Conservation (phyloP, 768 basidiomycete genomes). For the Filobasidium wieringae region DNA sequence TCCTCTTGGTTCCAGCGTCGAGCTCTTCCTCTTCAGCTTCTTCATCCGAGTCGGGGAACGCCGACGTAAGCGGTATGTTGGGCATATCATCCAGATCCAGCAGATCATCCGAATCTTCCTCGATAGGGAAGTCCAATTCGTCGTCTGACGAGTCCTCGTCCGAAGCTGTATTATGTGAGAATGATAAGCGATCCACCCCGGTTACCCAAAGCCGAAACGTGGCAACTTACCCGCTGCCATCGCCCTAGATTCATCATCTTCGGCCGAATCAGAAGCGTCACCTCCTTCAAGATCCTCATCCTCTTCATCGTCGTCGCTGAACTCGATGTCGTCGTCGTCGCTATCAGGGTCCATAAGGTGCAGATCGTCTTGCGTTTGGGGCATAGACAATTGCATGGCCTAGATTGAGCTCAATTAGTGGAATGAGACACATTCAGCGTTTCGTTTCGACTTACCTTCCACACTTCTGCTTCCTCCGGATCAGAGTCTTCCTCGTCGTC, state of each 20-base stretch:
- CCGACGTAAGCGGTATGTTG: slow-evolving; percentile 24
- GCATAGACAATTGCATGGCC: slow-evolving; percentile 86
- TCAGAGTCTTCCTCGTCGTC: slow-evolving; percentile 35
- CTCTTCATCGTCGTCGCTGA: slow-evolving; percentile 27
- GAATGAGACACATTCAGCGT: slow-evolving; percentile 6
- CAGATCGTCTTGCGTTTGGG: slow-evolving; percentile 45
- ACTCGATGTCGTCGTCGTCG: slow-evolving; percentile 18
- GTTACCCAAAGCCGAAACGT: not conserved
- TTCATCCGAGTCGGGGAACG: slow-evolving; percentile 5
- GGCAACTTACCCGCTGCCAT: not conserved
- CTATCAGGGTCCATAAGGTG: slow-evolving; percentile 22
- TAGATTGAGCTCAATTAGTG: slow-evolving; percentile 31
- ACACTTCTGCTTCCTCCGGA: slow-evolving; percentile 57
- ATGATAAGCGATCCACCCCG: not conserved
- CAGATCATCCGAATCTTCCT: slow-evolving; percentile 33
- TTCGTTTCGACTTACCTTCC: slow-evolving; percentile 55
- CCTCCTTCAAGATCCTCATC: slow-evolving; percentile 23
- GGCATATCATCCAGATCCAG: slow-evolving; percentile 31
- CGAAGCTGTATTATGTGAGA: slow-evolving; percentile 39
- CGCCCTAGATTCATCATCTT: slow-evolving; percentile 47
- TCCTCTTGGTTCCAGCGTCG: slow-evolving; percentile 36
- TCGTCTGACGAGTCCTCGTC: slow-evolving; percentile 48
- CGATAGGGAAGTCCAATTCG: slow-evolving; percentile 37
- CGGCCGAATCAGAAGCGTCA: slow-evolving; percentile 44
- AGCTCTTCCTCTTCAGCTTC: slow-evolving; percentile 42